A percentile compares a stretch with the other conserved stretches of the same genome.
These are phyloP conservation scores for Isabelozyma heimii DNA, from an alignment of 805 yeast species.

Conservation along the genomic window DNA sequence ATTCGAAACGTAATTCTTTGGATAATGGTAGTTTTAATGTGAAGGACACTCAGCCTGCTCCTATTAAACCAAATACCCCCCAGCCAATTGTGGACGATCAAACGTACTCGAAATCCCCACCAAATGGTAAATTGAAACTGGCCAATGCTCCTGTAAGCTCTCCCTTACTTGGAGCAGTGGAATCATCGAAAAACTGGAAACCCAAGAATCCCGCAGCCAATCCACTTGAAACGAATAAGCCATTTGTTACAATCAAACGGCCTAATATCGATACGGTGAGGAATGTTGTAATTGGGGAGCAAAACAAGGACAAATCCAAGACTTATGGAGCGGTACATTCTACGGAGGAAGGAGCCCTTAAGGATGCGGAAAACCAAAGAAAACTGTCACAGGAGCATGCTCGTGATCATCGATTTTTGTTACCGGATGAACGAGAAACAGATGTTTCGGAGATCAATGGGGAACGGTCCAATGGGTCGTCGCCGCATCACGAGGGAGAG, in stretches of 20 bases:
- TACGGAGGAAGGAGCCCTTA: slow-evolving; percentile 45
- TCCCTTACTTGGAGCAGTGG: slow-evolving; percentile 7
- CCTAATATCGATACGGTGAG: slow-evolving; percentile 31
- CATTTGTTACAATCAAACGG: slow-evolving; percentile 67
- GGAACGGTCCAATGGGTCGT: not conserved
- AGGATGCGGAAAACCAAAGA: slow-evolving; percentile 17
- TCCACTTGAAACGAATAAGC: slow-evolving; percentile 63
- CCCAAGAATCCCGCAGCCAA: slow-evolving; percentile 68
- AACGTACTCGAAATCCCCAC: not conserved
- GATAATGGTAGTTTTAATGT: slow-evolving; percentile 19
- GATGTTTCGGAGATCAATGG: slow-evolving; percentile 20
- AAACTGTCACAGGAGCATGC: slow-evolving; percentile 11
- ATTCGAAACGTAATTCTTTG: slow-evolving; percentile 41
- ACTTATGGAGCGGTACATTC: slow-evolving; percentile 37
- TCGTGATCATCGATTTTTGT: slow-evolving; percentile 13
- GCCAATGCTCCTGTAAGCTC: slow-evolving; percentile 2
- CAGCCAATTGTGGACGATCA: not conserved
- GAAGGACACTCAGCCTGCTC: not conserved
- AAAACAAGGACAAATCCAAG: slow-evolving; percentile 9
- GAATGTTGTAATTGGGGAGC: slow-evolving; percentile 20
- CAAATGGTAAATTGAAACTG: not conserved
- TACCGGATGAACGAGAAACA: slow-evolving; percentile 21
- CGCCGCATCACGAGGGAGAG: not conserved
- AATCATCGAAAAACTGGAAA: slow-evolving; percentile 32
- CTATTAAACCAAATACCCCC: slow-evolving; percentile 1